phyloP scores from a whole-genome alignment of 2,329 filamentous ascomycete species.

The Paramyrothecium sp. region DNA sequence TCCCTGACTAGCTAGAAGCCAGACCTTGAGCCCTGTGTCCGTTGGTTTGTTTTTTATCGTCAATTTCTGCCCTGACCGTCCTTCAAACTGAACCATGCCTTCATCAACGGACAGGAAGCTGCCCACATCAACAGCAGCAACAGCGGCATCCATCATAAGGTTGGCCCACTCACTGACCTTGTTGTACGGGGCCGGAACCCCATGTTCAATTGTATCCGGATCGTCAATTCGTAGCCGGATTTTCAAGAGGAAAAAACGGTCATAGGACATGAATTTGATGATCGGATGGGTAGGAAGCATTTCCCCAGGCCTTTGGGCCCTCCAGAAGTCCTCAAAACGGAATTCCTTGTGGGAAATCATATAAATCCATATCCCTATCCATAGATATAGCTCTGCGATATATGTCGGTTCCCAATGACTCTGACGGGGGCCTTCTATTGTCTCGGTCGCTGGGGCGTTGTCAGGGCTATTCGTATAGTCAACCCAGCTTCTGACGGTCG shows the following conservation, averaged over 20 bases:
- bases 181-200: too few species aligned
- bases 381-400: neutral
- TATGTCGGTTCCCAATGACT: neutral
- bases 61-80: neutral
- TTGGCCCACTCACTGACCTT: constrained; percentile 6
- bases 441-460: neutral
- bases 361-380: neutral
- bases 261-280: neutral
- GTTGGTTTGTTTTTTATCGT: constrained; percentile 2
- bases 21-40: constrained; percentile 6
- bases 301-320: neutral
- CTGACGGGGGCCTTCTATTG: neutral
- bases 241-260: neutral
- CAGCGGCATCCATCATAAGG: constrained; percentile 4
- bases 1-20: constrained; percentile 4
- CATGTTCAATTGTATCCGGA: too few species aligned
- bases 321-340: neutral
- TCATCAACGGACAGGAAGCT: constrained; percentile 5
- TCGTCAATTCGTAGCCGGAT: neutral
- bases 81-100: constrained; percentile 6
- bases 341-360: neutral
- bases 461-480: neutral
- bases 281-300: neutral
- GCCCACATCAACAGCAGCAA: neutral
- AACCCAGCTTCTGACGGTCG: too few species aligned